Conservation (phyloP, 495 filamentous ascomycete genomes). For the Xylaria nigripes region DNA sequence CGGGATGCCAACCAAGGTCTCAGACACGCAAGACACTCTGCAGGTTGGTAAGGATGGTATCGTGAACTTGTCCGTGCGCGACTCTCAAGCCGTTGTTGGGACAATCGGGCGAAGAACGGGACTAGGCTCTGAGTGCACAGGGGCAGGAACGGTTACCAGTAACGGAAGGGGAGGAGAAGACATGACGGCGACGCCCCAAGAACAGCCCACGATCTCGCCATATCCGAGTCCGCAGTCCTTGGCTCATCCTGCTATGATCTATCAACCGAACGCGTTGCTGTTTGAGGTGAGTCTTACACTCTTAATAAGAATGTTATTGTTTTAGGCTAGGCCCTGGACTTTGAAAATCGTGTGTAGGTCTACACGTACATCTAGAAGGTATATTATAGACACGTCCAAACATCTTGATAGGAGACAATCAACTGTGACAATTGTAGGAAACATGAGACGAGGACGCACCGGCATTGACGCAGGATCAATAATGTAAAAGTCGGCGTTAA, state of each 20-base stretch:
- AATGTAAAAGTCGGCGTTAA: not conserved
- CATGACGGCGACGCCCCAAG: not conserved
- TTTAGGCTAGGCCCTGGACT: not conserved
- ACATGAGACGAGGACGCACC: not conserved
- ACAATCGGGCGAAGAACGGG: constrained; percentile 11
- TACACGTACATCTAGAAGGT: too few relatives aligned
- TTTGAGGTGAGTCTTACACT: not conserved
- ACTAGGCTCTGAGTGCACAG: not conserved
- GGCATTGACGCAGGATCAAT: not conserved
- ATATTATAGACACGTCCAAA: too few relatives aligned
- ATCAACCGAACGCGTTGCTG: not conserved
- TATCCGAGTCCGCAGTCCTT: not conserved
- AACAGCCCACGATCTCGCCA: not conserved
- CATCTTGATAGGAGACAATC: too few relatives aligned
- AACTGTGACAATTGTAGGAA: too few relatives aligned
- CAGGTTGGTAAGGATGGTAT: constrained; percentile 15
- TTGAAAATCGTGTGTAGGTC: not conserved
- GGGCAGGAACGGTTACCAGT: not conserved
- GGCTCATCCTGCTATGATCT: not conserved
- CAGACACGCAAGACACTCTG: constrained; percentile 4
- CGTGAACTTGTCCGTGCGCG: constrained; percentile 19
- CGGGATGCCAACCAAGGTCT: constrained; percentile 20
- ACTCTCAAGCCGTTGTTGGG: constrained; percentile 14
- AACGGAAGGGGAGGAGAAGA: not conserved
- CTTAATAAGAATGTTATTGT: not conserved